These are phyloP conservation scores for Solanum virginianum DNA, from an alignment of 257 asterid species.

Conservation along the genomic window DNA sequence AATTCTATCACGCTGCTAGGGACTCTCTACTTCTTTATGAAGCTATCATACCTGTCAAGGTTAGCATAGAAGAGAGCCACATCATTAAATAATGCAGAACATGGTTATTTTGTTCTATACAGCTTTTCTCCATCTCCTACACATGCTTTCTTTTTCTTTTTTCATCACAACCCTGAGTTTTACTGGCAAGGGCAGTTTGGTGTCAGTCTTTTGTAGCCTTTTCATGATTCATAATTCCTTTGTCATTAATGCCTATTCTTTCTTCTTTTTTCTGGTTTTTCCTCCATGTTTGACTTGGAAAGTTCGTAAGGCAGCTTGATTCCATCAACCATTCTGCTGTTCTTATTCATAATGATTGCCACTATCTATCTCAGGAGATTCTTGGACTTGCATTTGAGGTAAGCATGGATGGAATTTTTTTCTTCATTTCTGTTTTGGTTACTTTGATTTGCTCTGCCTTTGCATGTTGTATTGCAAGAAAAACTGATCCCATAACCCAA, in stretches of 20 bases:
- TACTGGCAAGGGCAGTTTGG: neutral
- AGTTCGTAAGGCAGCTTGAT: slow-evolving; percentile 91
- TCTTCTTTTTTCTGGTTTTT: neutral
- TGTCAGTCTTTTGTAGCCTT: neutral
- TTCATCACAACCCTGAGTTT: neutral
- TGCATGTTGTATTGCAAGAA: neutral
- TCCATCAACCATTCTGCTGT: slow-evolving; percentile 84
- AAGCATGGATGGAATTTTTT: neutral
- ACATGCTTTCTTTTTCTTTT: neutral
- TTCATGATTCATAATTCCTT: neutral
- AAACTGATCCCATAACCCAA: neutral
- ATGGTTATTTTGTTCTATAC: neutral
- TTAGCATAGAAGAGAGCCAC: slow-evolving; percentile 24
- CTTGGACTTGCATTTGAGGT: slow-evolving; percentile 98
- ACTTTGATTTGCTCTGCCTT: neutral
- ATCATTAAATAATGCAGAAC: neutral
- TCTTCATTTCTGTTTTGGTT: neutral
- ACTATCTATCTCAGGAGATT: slow-evolving; percentile 85
- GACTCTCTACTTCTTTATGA: slow-evolving; percentile 81
- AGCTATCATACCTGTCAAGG: slow-evolving; percentile 88
- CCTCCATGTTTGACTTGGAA: slow-evolving; percentile 18
- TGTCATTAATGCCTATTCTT: neutral
- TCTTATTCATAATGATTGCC: slow-evolving; percentile 90
- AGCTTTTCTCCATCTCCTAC: neutral
- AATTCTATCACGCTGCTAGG: slow-evolving; percentile 79